Evolutionary conservation across 805 yeast genomes (phyloP).

Genomic region (Candida broadrunensis): DNA sequence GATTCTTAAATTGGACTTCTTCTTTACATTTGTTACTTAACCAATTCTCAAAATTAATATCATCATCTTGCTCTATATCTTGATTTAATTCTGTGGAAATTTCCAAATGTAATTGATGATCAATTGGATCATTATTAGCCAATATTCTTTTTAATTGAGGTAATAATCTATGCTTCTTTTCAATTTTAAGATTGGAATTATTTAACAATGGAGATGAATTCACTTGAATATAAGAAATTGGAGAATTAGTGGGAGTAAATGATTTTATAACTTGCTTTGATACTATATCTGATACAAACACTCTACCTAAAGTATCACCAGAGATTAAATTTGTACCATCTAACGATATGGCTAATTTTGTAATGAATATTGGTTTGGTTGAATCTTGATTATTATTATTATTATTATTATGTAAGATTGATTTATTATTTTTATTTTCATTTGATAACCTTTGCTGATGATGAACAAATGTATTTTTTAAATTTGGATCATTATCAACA

Average conservation of each 20-base stretch:
- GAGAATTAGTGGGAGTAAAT: conserved; percentile 40
- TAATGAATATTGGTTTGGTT: conserved; percentile 32
- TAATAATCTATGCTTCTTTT: conserved; percentile 44
- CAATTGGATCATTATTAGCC: conserved; percentile 33
- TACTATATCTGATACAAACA: conserved; percentile 63
- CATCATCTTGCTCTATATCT: conserved; percentile 12
- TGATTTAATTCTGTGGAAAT: conserved; percentile 10
- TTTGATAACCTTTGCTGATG: conserved; percentile 30
- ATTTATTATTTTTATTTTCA: conserved; percentile 6
- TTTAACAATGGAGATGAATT: conserved; percentile 16
- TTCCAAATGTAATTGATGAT: conserved; percentile 43
- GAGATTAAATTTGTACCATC: conserved; percentile 74
- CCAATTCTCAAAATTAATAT: conserved; percentile 47
- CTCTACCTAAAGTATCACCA: conserved; percentile 73
- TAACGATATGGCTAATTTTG: conserved; percentile 56
- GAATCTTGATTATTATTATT: conserved; percentile 15
- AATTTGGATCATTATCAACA: conserved; percentile 48
- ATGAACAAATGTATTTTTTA: conserved; percentile 51
- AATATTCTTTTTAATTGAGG: conserved; percentile 66
- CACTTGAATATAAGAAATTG: conserved; percentile 29
- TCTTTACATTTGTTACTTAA: conserved; percentile 47
- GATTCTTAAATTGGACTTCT: conserved; percentile 49
- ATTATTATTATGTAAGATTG: conserved; percentile 4
- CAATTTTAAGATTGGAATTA: conserved; percentile 10
- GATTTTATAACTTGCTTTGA: conserved; percentile 66